Percentiles rank a stretch among this genome's conserved stretches.
phyloP scores from a whole-genome alignment of 2,329 filamentous ascomycete genomes.

The Aspergillus carbonarius region DNA sequence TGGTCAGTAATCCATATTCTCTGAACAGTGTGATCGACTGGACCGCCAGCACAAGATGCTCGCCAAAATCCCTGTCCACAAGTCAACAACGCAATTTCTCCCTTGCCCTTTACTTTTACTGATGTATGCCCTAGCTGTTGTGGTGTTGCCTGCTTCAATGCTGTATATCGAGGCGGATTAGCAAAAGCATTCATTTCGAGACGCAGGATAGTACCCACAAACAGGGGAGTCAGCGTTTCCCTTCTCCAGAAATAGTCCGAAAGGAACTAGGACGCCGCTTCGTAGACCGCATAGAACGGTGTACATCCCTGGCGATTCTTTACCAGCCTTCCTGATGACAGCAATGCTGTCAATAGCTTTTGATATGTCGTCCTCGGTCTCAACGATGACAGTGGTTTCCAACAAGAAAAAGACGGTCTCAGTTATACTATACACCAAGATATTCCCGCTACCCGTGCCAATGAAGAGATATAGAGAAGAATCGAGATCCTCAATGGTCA shows the following conservation, averaged over 20 bases:
- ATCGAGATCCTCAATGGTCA: constrained; percentile 32
- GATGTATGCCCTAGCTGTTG: constrained; percentile 39
- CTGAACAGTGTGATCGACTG: constrained; percentile 30
- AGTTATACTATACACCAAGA: constrained; percentile 33
- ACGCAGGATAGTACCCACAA: constrained; percentile 20
- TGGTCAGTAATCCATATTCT: constrained; percentile 45
- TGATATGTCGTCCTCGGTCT: constrained; percentile 28
- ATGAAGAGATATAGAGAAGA: constrained; percentile 36
- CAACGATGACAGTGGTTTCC: constrained; percentile 26
- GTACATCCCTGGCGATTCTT: constrained; percentile 14
- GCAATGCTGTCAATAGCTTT: constrained; percentile 38
- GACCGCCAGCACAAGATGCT: constrained; percentile 27
- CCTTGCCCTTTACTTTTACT: constrained; percentile 34
- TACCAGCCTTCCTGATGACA: constrained; percentile 22
- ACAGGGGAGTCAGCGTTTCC: constrained; percentile 23
- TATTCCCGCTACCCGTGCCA: constrained; percentile 39
- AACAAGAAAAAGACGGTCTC: constrained; percentile 22
- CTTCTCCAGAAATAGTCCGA: constrained; percentile 29
- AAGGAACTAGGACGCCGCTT: constrained; percentile 43
- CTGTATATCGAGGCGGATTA: constrained; percentile 22
- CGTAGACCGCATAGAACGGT: constrained; percentile 48
- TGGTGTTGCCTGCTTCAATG: constrained; percentile 30
- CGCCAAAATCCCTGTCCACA: constrained; percentile 43
- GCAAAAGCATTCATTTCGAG: background rate
- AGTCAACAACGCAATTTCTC: constrained; percentile 32